phyloP scores from a whole-genome alignment of 306 rosid species.

The Casuarina glauca region DNA sequence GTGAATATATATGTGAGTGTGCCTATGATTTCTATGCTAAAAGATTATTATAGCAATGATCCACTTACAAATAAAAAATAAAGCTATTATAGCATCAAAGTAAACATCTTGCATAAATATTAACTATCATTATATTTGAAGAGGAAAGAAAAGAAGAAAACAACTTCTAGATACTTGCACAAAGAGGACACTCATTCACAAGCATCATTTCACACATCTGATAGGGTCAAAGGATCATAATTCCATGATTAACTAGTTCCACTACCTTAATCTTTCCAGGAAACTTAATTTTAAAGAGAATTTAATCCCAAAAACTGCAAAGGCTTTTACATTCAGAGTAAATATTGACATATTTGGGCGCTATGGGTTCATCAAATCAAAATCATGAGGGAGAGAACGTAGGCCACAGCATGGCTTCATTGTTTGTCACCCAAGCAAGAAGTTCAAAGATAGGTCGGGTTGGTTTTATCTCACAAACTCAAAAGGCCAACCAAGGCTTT shows the following conservation, averaged over 20 bases:
- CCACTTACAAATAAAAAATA: not conserved
- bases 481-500: not conserved
- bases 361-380: not conserved
- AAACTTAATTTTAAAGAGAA: too few relatives aligned
- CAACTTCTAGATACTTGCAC: not conserved
- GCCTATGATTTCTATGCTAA: too few relatives aligned
- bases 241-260: constrained; percentile 3
- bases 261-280: not conserved
- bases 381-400: not conserved
- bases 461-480: not conserved
- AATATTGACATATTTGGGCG: not conserved
- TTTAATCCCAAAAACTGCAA: not conserved
- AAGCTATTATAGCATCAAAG: not conserved
- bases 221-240: not conserved
- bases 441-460: not conserved
- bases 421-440: not conserved
- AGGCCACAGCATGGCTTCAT: not conserved
- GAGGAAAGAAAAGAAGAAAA: constrained; percentile 1
- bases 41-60: constrained; percentile 1
- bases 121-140: not conserved
- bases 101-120: not conserved
- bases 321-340: not conserved
- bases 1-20: not conserved
- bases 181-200: not conserved
- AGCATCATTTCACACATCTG: not conserved